phyloP scores from a whole-genome alignment of 495 filamentous ascomycete genomes.

The Neurospora sp. region DNA sequence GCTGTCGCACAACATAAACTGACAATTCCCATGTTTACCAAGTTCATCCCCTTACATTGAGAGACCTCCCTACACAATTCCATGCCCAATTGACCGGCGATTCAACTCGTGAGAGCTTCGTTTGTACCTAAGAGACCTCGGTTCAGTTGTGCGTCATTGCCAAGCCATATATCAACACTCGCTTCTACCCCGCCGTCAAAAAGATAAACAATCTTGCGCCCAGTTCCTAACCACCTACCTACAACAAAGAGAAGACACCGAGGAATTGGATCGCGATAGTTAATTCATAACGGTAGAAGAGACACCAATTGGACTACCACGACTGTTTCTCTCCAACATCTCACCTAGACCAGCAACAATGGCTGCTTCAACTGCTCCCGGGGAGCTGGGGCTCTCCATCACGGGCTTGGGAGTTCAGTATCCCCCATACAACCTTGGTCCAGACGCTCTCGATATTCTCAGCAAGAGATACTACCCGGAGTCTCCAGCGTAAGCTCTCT shows the following conservation, averaged over 20 bases:
- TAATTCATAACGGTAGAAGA: not conserved
- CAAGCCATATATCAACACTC: not conserved
- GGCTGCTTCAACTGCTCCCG: conserved; percentile 12
- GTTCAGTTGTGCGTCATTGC: not conserved
- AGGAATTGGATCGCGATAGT: not conserved
- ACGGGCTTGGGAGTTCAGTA: conserved; percentile 40
- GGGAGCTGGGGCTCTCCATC: conserved; percentile 40
- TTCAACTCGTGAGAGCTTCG: not conserved
- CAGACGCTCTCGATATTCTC: conserved; percentile 30
- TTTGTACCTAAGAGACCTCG: not conserved
- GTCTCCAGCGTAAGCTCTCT: conserved; percentile 34
- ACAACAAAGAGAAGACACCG: not conserved
- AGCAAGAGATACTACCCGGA: conserved; percentile 38
- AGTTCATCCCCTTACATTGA: not conserved
- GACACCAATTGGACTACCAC: conserved; percentile 7
- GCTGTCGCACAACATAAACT: not conserved
- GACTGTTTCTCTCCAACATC: not conserved
- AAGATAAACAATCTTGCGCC: not conserved
- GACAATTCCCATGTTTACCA: not conserved
- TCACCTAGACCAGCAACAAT: conserved; percentile 4
- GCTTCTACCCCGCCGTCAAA: not conserved
- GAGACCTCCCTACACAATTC: not conserved
- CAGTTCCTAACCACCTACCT: not conserved
- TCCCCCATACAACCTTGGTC: conserved; percentile 34
- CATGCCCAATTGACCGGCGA: not conserved